A percentile compares a stretch with the other conserved stretches of the same genome.
These are phyloP conservation scores for Kwoniella dejecticola DNA, from an alignment of 768 basidiomycete genomes.

Conservation along the genomic window DNA sequence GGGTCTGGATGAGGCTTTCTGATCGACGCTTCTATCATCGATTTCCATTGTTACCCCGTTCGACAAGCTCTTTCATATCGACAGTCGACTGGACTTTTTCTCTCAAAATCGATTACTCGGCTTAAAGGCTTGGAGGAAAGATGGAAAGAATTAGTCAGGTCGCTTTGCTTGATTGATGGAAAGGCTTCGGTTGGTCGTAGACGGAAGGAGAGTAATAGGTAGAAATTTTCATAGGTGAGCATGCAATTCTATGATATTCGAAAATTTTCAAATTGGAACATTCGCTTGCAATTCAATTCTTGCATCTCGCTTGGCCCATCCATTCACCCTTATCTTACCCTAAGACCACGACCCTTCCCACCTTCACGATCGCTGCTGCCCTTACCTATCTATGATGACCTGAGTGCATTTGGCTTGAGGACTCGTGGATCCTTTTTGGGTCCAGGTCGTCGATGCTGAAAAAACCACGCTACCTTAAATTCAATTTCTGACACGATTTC, in stretches of 20 bases:
- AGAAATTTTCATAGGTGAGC: conserved; percentile 46
- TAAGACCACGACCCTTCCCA: neutral
- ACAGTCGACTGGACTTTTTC: too few species aligned
- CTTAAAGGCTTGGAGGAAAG: conserved; percentile 2
- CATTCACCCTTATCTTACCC: neutral
- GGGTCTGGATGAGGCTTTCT: conserved; percentile 52
- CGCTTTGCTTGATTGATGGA: neutral
- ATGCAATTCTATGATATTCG: conserved; percentile 34
- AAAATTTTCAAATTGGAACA: conserved; percentile 9
- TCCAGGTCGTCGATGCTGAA: conserved; percentile 46
- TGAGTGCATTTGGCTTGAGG: conserved; percentile 56
- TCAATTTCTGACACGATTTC: conserved; percentile 22
- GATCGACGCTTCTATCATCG: conserved; percentile 43
- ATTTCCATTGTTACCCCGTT: conserved; percentile 13
- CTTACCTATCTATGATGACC: conserved; percentile 38
- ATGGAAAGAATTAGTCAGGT: neutral
- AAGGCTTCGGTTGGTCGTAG: neutral
- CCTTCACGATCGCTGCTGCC: conserved; percentile 1
- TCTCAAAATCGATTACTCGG: neutral
- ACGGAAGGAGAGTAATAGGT: conserved; percentile 11
- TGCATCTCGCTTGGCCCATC: neutral
- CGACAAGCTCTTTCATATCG: too few species aligned
- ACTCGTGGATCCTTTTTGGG: conserved; percentile 19
- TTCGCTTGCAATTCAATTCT: neutral
- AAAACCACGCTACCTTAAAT: conserved; percentile 46